A percentile compares a stretch with the other conserved stretches of the same genome.
Evolutionary conservation across 2,329 filamentous ascomycete species (phyloP).

Genomic region (Botryotinia convoluta): DNA sequence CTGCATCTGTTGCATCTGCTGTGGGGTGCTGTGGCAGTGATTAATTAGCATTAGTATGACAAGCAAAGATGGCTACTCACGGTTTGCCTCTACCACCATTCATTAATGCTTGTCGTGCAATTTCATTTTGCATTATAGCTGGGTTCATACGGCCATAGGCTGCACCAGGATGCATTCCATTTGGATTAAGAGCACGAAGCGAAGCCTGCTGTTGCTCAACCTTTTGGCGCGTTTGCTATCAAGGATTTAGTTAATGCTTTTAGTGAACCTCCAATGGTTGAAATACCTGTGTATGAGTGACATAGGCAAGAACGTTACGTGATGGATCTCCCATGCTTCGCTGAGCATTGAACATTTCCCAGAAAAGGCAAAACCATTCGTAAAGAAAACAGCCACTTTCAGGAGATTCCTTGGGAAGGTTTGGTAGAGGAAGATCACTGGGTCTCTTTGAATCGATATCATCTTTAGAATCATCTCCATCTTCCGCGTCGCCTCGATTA

Average conservation of each 20-base stretch:
- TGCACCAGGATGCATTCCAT: constrained; percentile 52
- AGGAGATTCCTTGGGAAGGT: constrained; percentile 60
- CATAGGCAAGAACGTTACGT: constrained; percentile 70
- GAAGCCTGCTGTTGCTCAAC: constrained; percentile 77
- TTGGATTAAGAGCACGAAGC: constrained; percentile 63
- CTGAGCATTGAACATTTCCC: constrained; percentile 89
- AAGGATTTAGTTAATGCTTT: constrained; percentile 31
- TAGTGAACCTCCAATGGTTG: constrained; percentile 20
- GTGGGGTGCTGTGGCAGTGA: constrained; percentile 34
- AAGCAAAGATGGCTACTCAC: constrained; percentile 47
- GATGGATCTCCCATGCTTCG: constrained; percentile 62
- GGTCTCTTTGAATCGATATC: constrained; percentile 71
- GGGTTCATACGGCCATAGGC: constrained; percentile 55
- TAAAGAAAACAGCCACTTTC: constrained; percentile 79
- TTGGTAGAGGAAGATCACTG: constrained; percentile 74
- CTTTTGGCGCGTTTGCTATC: constrained; percentile 68
- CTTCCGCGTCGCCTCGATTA: constrained; percentile 66
- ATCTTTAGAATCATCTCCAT: constrained; percentile 77
- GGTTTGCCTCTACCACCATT: constrained; percentile 64
- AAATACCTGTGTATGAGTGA: constrained; percentile 77
- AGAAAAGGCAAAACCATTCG: constrained; percentile 97
- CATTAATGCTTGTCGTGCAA: constrained; percentile 74
- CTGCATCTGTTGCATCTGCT: constrained; percentile 67
- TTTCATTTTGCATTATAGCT: constrained; percentile 52
- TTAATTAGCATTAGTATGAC: not conserved